Evolutionary conservation across 192 early-diverging fungal genomes (phyloP), one percentile per base, ranked within the genome.

Genomic region (Pilaira anomala): DNA sequence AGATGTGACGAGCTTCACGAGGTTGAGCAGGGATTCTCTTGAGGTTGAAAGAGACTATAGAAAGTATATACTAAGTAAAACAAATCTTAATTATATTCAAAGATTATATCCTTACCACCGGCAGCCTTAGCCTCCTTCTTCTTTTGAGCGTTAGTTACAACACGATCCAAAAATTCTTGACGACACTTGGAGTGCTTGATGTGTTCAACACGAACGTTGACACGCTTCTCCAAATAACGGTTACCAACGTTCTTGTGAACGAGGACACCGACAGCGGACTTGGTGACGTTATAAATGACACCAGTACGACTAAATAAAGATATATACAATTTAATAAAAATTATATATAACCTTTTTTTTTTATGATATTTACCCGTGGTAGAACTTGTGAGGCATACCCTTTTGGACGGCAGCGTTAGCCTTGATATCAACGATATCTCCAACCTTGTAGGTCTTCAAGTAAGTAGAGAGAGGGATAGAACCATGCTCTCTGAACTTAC

Each of bases 381-480:
- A 98, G 91, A 89, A 98, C 88, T 97, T 98, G 90, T 98, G 96
- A 69, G 96, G 96, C 91, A 98, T 91, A 82, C 96, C 96, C 89
- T 95, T 95, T 84, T 98, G 96, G 80, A 96, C 79, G 73, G 96
- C 95, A 83, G 91, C 95, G 83, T 97, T 95, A 65, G 92, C 95
- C 89, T 95, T 96, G 85, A 98, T 94, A 83, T 98, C 96, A 65
- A 98, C 96, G 65, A 98, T 95, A 78, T 98, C 96, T 62, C 96
- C 96, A 54, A 96, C 92, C 87, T 96, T 95, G 93, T 96, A 98
- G 75, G 79, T 91, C 85, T 92, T 94, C 75, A 98, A 78, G 89
- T 97, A 98, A 77, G 94, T 98, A 71, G 94, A 94, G 69, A 97
- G 86, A 74, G 84, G 84, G 80, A 97, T 87, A 66, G 87, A 78